Base-by-base conservation (phyloP, 441 rosid genomes). In the Sinapis alba region DNA sequence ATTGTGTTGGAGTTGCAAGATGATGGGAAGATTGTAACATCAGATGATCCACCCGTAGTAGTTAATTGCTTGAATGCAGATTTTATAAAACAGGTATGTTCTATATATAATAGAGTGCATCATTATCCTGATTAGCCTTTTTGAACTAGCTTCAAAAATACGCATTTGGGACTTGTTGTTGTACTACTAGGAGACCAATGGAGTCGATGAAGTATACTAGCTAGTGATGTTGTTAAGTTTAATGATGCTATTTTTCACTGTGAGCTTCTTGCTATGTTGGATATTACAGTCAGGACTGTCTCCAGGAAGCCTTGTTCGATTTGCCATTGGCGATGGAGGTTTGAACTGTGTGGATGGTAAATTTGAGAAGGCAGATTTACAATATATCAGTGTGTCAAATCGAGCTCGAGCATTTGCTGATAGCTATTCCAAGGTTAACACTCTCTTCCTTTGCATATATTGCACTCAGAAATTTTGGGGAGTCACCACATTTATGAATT, bases 391-490 rank as follows among this genome's bases (percentile, higher is more conserved):
- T 71, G 86, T 85, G 79, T 61, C 86, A 72, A 89, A 91, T 69
- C 83, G 88, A 75, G 88, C 94, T 5, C 92, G 98, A 47, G 89
- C 97, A 38, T 96, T 88, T 74, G 94, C 99, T 45, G 99, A 96
- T 75, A 93, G 94, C 82, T 93, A 86, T 81, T 96, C 99, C 62
- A 93, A 96, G 98, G 97, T 93, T 65, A 27, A 85, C 81, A 43
- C 47, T 50, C 53, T 43, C 43, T 27, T 67, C 4, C 27, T 30
- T 64, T 34, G 59, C 38, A 30, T 27, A 38, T 51, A 18, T 36
- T 15, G n/a, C 51, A 15, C 20, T 36, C 13, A n/a, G 11, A 51
- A 57, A 20, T 47, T 26, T 59, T 18, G 20, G 15, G 54, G 1
- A 58, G 28, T 45, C 12, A 18, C 16, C 16, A 47, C 65, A 27